Conservation (phyloP, 192 early-diverging fungal species). For the Gonapodya sp. region DNA sequence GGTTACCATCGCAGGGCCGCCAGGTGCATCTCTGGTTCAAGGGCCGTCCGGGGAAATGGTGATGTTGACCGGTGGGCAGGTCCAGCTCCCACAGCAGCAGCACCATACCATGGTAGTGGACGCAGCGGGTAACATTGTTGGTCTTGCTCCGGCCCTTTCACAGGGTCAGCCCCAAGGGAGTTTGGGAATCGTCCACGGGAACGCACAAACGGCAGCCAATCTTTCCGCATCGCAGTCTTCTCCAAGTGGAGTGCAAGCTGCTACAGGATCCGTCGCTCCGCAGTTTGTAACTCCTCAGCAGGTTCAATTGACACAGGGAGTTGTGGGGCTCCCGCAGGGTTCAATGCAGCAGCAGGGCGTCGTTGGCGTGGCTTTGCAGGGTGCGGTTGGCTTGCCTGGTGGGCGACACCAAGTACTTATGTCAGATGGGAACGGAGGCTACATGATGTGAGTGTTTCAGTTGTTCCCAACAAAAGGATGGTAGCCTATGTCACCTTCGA, state of each 20-base stretch:
- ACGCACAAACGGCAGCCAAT: not conserved
- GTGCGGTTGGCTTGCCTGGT: not conserved
- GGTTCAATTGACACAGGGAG: not conserved
- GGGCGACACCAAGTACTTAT: not conserved
- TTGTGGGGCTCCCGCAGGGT: not conserved
- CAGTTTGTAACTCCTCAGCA: not conserved
- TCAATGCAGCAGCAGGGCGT: not conserved
- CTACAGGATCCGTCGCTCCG: no score
- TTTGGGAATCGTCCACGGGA: not conserved
- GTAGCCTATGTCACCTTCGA: no score
- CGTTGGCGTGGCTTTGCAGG: not conserved
- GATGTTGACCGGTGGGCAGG: no score
- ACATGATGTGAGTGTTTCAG: not conserved
- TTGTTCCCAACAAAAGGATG: no score
- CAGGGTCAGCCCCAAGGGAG: not conserved
- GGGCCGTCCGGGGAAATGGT: not conserved
- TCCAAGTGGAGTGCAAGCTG: no score
- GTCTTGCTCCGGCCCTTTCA: not conserved
- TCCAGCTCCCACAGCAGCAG: no score
- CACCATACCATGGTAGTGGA: not conserved
- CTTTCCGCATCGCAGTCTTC: no score
- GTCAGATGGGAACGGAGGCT: not conserved
- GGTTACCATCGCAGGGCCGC: not conserved
- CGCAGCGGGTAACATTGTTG: not conserved
- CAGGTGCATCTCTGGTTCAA: not conserved